Percentiles rank a stretch among this genome's conserved stretches.
Evolutionary conservation across 2,329 filamentous ascomycete genomes (phyloP).

Genomic region (Dendryphion nanum): DNA sequence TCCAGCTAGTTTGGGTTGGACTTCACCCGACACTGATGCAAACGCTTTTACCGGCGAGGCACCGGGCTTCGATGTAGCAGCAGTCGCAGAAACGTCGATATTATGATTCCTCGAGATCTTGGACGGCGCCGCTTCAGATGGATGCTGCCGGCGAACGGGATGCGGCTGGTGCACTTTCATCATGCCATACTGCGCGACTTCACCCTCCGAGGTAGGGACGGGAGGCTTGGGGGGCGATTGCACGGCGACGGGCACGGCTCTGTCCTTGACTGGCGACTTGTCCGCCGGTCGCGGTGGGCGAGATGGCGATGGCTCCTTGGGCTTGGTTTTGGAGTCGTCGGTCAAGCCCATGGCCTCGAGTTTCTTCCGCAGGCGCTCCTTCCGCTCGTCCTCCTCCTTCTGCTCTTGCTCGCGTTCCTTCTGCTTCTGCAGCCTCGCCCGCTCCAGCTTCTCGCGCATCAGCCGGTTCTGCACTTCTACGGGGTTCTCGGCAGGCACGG

Average conservation of each 20-base stretch:
- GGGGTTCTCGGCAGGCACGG: slow-evolving; percentile 56
- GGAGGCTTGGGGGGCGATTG: slow-evolving; percentile 57
- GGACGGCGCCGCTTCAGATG: slow-evolving; percentile 14
- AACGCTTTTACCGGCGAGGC: slow-evolving; percentile 21
- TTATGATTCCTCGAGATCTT: slow-evolving; percentile 11
- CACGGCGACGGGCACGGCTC: slow-evolving; percentile 32
- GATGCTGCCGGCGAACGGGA: slow-evolving; percentile 41
- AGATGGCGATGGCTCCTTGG: slow-evolving; percentile 39
- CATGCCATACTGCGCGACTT: slow-evolving; percentile 60
- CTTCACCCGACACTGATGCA: slow-evolving; percentile 17
- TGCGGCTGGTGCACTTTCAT: slow-evolving; percentile 62
- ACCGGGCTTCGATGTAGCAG: slow-evolving; percentile 10
- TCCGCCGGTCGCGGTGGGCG: slow-evolving; percentile 33
- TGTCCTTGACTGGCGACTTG: slow-evolving; percentile 46
- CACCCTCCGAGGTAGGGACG: slow-evolving; percentile 56
- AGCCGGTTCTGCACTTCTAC: slow-evolving; percentile 64
- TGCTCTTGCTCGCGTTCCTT: slow-evolving; percentile 56
- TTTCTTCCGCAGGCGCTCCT: slow-evolving; percentile 70
- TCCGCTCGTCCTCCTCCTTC: slow-evolving; percentile 68
- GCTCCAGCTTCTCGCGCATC: slow-evolving; percentile 69
- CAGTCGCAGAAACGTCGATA: slow-evolving; percentile 4
- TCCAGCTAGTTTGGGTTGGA: slow-evolving; percentile 14
- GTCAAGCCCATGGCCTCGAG: slow-evolving; percentile 64
- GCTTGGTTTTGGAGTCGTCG: slow-evolving; percentile 19
- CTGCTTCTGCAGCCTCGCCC: slow-evolving; percentile 67